phyloP scores from a whole-genome alignment of 2,329 filamentous ascomycete species.

The Aspergillus sp. region DNA sequence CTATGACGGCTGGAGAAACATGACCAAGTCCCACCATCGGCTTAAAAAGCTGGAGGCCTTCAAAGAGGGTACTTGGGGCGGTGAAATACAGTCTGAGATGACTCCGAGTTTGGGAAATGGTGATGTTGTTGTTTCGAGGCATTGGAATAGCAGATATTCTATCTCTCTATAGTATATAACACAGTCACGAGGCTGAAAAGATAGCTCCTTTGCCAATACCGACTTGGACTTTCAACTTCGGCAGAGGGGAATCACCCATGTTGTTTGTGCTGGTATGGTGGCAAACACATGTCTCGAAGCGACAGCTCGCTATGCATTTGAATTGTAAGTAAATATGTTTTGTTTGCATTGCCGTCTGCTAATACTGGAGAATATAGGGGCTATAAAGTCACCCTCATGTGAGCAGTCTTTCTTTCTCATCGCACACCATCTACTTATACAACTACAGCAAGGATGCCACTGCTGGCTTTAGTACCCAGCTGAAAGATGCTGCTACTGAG shows the following conservation, averaged over 20 bases:
- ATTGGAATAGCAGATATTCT: conserved; percentile 23
- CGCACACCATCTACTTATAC: too few species aligned
- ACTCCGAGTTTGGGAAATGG: conserved; percentile 21
- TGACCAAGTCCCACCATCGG: conserved; percentile 11
- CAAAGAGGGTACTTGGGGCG: conserved; percentile 23
- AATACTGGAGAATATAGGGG: not conserved
- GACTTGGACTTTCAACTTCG: conserved; percentile 31
- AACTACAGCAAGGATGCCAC: too few species aligned
- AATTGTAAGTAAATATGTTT: conserved; percentile 13
- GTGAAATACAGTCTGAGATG: conserved; percentile 23
- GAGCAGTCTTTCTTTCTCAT: not conserved
- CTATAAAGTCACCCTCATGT: not conserved
- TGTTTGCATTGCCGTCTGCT: not conserved
- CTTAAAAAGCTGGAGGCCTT: conserved; percentile 17
- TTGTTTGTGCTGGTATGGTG: conserved; percentile 27
- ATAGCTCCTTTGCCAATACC: conserved; percentile 28
- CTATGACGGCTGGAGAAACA: conserved; percentile 24
- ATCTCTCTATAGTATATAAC: too few species aligned
- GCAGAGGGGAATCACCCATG: conserved; percentile 26
- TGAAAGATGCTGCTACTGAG: not conserved
- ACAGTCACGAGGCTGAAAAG: not conserved
- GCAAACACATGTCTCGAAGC: conserved; percentile 31
- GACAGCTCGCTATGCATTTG: conserved; percentile 30
- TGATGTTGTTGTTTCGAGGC: conserved; percentile 26
- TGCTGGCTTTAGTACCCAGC: too few species aligned